Evolutionary conservation across 75 land plant genomes (phyloP).

Genomic region (Sequoia sempervirens): DNA sequence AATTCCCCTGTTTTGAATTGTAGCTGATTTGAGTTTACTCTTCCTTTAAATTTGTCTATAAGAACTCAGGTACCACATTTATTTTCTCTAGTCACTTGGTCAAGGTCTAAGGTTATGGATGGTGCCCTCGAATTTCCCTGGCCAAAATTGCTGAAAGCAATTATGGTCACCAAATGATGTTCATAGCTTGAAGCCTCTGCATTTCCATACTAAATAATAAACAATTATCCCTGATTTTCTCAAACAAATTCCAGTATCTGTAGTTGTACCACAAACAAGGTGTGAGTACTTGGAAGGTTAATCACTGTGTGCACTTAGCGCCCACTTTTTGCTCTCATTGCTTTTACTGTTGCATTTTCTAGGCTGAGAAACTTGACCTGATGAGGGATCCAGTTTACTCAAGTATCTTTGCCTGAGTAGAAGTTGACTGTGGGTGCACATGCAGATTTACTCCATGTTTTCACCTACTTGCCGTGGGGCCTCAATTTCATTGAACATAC

Average conservation of each 20-base stretch:
- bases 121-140: not conserved
- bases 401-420: conserved; percentile 1
- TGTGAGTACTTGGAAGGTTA: conserved; percentile 1
- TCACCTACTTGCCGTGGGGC: conserved; percentile 65
- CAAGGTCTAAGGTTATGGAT: not conserved
- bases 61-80: not conserved
- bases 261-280: not conserved
- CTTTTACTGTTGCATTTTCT: conserved; percentile 5
- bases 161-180: not conserved
- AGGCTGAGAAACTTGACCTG: conserved; percentile 7
- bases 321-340: not conserved
- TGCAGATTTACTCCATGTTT: conserved; percentile 65
- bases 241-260: not conserved
- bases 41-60: not conserved
- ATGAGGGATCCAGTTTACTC: not conserved
- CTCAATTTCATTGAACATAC: conserved; percentile 74
- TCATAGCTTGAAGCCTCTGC: not conserved
- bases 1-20: not conserved
- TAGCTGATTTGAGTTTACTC: not conserved
- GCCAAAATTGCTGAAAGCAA: not conserved
- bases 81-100: not conserved
- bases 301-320: not conserved
- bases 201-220: not conserved
- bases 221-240: not conserved
- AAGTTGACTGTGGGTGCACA: not conserved